These are phyloP conservation scores for Acacia confusa DNA, from an alignment of 306 rosid species.

Conservation along the genomic window DNA sequence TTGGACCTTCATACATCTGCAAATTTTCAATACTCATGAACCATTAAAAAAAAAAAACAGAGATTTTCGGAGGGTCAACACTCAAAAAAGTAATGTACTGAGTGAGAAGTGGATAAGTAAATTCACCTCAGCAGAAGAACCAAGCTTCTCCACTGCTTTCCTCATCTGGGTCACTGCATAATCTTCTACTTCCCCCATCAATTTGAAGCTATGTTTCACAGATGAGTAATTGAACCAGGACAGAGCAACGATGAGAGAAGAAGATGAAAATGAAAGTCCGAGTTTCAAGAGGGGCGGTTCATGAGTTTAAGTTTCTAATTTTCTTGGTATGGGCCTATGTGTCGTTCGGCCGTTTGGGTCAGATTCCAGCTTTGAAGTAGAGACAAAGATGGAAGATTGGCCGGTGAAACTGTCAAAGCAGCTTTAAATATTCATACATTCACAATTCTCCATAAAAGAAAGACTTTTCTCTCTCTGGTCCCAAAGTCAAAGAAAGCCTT, in stretches of 20 bases:
- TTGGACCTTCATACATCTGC: slow-evolving; percentile 49
- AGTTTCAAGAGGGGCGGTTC: not conserved
- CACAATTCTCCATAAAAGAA: not conserved
- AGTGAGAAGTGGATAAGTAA: not conserved
- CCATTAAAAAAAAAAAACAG: not conserved
- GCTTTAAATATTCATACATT: too few relatives aligned
- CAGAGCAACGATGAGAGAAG: not conserved
- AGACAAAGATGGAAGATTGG: not conserved
- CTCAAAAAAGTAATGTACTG: not conserved
- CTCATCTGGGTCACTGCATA: slow-evolving; percentile 57
- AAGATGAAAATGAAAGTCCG: not conserved
- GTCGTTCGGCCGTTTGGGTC: not conserved
- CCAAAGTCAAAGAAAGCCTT: not conserved
- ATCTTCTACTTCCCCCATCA: slow-evolving; percentile 53
- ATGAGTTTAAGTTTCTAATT: not conserved
- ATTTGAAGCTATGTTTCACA: not conserved
- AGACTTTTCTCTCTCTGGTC: not conserved
- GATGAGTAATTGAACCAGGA: not conserved
- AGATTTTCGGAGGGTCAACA: not conserved
- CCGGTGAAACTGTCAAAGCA: not conserved
- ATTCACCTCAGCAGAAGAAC: slow-evolving; percentile 67
- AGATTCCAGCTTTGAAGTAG: not conserved
- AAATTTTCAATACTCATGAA: not conserved
- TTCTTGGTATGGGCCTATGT: not conserved
- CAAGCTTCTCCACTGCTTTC: slow-evolving; percentile 63